These are phyloP conservation scores for Rhododendron simsii DNA, from an alignment of 148 eudicot genomes.

Conservation along the genomic window DNA sequence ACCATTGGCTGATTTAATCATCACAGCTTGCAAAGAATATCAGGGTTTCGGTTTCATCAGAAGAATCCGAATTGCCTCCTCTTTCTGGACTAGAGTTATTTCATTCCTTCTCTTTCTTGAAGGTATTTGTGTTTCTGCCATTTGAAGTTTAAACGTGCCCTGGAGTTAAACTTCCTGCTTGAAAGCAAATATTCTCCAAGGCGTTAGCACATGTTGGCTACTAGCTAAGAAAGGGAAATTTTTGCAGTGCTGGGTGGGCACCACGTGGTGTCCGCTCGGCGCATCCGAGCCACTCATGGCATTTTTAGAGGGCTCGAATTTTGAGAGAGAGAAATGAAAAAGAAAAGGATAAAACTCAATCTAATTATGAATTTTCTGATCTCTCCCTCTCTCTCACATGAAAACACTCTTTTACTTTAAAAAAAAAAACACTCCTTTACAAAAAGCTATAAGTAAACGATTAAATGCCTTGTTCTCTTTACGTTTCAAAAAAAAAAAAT, in stretches of 20 bases:
- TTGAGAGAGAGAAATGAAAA: too few species aligned
- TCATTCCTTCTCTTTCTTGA: too few species aligned
- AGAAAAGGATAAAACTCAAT: too few species aligned
- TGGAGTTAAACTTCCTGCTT: not conserved
- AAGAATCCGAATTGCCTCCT: not conserved
- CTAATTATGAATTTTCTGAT: not conserved
- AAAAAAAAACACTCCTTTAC: too few species aligned
- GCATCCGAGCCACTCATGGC: rapidly evolving
- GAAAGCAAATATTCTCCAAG: not conserved
- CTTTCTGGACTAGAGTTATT: not conserved
- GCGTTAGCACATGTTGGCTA: not conserved
- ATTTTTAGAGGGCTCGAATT: too few species aligned
- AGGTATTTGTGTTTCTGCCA: too few species aligned
- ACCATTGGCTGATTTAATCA: not conserved
- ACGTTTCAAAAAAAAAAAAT: too few species aligned
- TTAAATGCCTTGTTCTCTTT: not conserved
- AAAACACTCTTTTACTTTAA: not conserved
- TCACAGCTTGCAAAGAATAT: not conserved
- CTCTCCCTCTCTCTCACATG: not conserved
- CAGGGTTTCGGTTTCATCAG: not conserved
- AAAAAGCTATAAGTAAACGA: not conserved
- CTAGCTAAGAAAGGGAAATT: too few species aligned
- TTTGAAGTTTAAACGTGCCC: not conserved
- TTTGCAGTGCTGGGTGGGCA: too few species aligned
- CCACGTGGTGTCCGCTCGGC: rapidly evolving